Evolutionary conservation across 108 stramenopile species (phyloP).

Genomic region (Phaeodactylum tricornutum): DNA sequence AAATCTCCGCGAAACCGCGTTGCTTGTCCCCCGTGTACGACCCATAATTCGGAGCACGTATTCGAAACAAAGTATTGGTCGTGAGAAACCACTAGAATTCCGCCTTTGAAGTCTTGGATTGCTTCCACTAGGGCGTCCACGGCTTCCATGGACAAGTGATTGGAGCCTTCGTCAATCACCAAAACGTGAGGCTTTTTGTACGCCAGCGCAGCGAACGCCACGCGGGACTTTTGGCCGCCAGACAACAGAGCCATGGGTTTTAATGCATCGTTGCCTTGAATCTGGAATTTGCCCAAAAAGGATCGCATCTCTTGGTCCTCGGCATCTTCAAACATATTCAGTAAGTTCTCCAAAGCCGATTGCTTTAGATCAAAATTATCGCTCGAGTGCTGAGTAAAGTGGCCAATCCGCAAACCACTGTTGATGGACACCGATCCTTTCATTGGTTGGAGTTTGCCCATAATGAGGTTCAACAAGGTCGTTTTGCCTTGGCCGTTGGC

Average conservation of each 20-base stretch:
- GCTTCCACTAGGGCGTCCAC: constrained; percentile 95
- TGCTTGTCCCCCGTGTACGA: constrained; percentile 65
- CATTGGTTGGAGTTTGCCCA: constrained; percentile 70
- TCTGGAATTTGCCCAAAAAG: constrained; percentile 87
- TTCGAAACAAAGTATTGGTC: constrained; percentile 86
- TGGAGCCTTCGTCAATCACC: constrained; percentile 94
- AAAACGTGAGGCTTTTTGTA: constrained; percentile 91
- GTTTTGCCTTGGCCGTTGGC: constrained; percentile 69
- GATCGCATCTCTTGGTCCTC: constrained; percentile 88
- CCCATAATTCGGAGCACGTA: constrained; percentile 77
- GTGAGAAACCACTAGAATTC: constrained; percentile 90
- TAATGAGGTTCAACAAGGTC: constrained; percentile 85
- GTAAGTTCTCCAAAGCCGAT: constrained; percentile 85
- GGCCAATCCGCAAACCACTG: constrained; percentile 79
- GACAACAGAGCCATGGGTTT: constrained; percentile 91
- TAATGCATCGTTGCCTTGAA: constrained; percentile 83
- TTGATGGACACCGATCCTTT: constrained; percentile 81
- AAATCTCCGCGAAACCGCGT: constrained; percentile 68
- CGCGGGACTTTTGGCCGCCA: constrained; percentile 94
- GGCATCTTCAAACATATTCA: constrained; percentile 61
- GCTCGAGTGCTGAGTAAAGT: constrained; percentile 95
- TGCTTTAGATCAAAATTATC: constrained; percentile 85
- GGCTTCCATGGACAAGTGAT: constrained; percentile 94
- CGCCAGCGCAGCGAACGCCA: constrained; percentile 94
- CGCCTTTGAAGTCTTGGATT: constrained; percentile 65